phyloP scores from a whole-genome alignment of 2,329 filamentous ascomycete genomes.

The Saccharata proteae region DNA sequence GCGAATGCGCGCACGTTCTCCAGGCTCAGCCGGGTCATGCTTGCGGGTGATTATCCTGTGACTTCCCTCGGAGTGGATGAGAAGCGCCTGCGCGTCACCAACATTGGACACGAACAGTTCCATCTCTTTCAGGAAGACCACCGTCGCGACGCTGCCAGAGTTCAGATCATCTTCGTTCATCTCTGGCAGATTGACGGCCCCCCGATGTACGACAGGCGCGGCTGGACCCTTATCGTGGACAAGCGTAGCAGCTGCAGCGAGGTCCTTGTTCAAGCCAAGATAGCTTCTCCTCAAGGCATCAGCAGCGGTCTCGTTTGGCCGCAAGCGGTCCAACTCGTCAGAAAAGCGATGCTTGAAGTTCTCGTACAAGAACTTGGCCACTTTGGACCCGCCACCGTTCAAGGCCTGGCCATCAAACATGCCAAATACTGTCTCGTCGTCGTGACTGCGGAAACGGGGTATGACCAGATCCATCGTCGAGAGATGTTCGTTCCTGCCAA shows the following conservation, averaged over 20 bases:
- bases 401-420: slow-evolving; percentile 92
- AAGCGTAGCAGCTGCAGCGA: slow-evolving; percentile 73
- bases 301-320: slow-evolving; percentile 59
- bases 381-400: slow-evolving; percentile 80
- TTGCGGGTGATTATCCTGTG: slow-evolving; percentile 77
- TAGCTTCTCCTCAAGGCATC: slow-evolving; percentile 84
- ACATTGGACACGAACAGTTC: slow-evolving; percentile 93
- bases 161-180: slow-evolving; percentile 81
- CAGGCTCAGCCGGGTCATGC: slow-evolving; percentile 81
- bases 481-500: slow-evolving; percentile 86
- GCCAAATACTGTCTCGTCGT: slow-evolving; percentile 83
- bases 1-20: slow-evolving; percentile 76
- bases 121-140: slow-evolving; percentile 78
- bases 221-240: slow-evolving; percentile 37
- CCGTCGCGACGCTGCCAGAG: slow-evolving; percentile 83
- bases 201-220: slow-evolving; percentile 48
- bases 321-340: slow-evolving; percentile 64
- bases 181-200: slow-evolving; percentile 59
- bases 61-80: slow-evolving; percentile 79
- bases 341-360: slow-evolving; percentile 81
- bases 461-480: slow-evolving; percentile 95
- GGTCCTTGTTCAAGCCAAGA: slow-evolving; percentile 81
- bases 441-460: slow-evolving; percentile 77
- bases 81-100: slow-evolving; percentile 87
- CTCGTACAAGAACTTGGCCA: slow-evolving; percentile 93